Conservation (phyloP, 306 rosid genomes). For the Quercus variabilis region DNA sequence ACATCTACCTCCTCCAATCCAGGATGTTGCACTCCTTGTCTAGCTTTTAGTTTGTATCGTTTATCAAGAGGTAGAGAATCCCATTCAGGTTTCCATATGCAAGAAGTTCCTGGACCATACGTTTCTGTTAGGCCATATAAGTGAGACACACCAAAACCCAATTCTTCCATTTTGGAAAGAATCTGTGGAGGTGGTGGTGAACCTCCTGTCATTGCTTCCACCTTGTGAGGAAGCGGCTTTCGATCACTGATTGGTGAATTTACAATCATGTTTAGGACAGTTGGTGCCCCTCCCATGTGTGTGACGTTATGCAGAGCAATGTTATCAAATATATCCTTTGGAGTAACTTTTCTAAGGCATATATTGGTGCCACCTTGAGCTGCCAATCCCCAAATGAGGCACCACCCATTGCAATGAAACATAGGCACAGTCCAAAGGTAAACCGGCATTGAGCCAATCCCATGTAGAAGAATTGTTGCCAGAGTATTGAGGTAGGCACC, state of each 20-base stretch:
- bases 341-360: conserved; percentile 59
- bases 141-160: conserved; percentile 69
- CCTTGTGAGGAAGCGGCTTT: conserved; percentile 53
- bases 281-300: conserved; percentile 82
- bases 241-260: conserved; percentile 45
- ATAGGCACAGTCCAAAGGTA: conserved; percentile 89
- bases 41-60: conserved; percentile 44
- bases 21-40: conserved; percentile 73
- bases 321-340: conserved; percentile 56
- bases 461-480: conserved; percentile 59
- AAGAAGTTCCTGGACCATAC: conserved; percentile 65
- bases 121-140: conserved; percentile 84
- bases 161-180: conserved; percentile 65
- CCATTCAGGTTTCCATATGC: conserved; percentile 82
- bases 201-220: conserved; percentile 64
- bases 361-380: conserved; percentile 76
- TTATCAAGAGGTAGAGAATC: conserved; percentile 46
- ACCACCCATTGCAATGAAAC: conserved; percentile 94
- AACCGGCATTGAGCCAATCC: conserved; percentile 61
- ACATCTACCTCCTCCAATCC: conserved; percentile 58
- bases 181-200: conserved; percentile 76
- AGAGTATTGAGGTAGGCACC: conserved; percentile 84
- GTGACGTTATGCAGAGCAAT: conserved; percentile 59
- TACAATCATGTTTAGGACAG: conserved; percentile 77
- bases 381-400: conserved; percentile 80